Conservation (phyloP, 306 rosid genomes). For the Ochetophila trinervis region DNA sequence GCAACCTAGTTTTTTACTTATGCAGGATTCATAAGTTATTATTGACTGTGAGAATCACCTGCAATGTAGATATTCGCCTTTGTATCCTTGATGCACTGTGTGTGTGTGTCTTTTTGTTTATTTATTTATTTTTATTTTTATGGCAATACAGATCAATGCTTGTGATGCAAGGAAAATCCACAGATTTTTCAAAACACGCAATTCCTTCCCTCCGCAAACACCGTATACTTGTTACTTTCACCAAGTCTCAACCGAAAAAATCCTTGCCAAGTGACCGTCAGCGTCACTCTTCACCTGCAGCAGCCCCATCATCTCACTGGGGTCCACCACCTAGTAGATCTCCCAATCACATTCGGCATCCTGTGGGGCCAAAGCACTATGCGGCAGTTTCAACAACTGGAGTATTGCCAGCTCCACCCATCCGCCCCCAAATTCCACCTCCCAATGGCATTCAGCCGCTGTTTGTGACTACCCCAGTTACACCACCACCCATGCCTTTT, state of each 20-base stretch:
- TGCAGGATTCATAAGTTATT: constrained; percentile 1
- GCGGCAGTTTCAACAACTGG: constrained; percentile 46
- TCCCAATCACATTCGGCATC: constrained; percentile 61
- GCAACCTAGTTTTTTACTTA: no score
- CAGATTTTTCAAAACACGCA: constrained; percentile 73
- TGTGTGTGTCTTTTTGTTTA: no score
- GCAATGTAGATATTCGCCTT: constrained; percentile 2
- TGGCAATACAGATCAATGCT: constrained; percentile 56
- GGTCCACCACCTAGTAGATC: constrained; percentile 63
- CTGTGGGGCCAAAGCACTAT: constrained; percentile 64
- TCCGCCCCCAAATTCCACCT: constrained; percentile 54
- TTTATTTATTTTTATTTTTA: not conserved
- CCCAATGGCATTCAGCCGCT: constrained; percentile 65
- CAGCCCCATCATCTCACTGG: constrained; percentile 54
- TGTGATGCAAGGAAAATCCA: constrained; percentile 69
- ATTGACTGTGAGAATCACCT: constrained; percentile 4
- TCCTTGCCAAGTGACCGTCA: constrained; percentile 50
- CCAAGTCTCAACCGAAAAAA: constrained; percentile 66
- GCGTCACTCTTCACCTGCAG: constrained; percentile 36
- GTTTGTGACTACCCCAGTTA: constrained; percentile 55
- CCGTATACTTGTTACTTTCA: constrained; percentile 71
- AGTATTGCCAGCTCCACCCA: constrained; percentile 61
- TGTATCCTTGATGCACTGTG: constrained; percentile 15
- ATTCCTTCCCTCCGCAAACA: constrained; percentile 75
- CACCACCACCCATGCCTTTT: constrained; percentile 57